Percentiles rank a stretch among this genome's conserved stretches.
phyloP scores from a whole-genome alignment of 805 yeast species.

The Ogataea thermomethanolica region DNA sequence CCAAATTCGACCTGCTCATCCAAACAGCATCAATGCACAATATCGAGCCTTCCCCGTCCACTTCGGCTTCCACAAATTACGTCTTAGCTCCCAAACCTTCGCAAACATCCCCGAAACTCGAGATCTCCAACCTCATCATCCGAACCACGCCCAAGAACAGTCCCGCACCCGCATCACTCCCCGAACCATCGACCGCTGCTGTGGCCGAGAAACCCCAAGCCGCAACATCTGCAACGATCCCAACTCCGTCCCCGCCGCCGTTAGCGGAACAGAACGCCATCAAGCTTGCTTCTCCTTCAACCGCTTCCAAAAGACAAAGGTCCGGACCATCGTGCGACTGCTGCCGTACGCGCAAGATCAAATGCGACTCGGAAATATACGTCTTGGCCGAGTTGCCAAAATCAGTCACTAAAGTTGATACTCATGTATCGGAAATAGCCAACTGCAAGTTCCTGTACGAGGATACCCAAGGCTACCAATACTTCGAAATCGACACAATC shows the following conservation, averaged over 20 bases:
- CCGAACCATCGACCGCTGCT: too few relatives aligned
- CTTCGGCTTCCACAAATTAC: conserved; percentile 1
- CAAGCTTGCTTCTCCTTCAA: conserved; percentile 33
- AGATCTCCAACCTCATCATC: conserved; percentile 19
- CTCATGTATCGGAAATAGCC: conserved; percentile 25
- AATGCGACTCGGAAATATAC: conserved; percentile 64
- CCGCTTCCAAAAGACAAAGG: conserved; percentile 49
- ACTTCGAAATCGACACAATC: conserved; percentile 26
- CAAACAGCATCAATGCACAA: conserved; percentile 29
- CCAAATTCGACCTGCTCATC: conserved; percentile 30
- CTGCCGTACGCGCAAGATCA: conserved; percentile 66
- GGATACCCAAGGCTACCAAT: conserved; percentile 26
- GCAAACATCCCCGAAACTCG: conserved; percentile 22
- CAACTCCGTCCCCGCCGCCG: neutral
- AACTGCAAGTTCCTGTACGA: conserved; percentile 29
- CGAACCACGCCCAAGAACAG: conserved; percentile 2
- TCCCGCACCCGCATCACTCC: neutral
- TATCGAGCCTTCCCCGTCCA: neutral
- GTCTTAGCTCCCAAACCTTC: conserved; percentile 9
- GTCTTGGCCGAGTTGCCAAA: conserved; percentile 26
- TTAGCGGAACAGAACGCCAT: conserved; percentile 21
- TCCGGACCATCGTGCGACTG: conserved; percentile 73
- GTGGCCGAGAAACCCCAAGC: too few relatives aligned
- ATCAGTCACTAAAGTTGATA: neutral
- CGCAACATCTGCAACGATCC: too few relatives aligned